Evolutionary conservation across 306 rosid species (phyloP), one percentile per base, ranked within the genome.

Genomic region (Inga leiocalycina): DNA sequence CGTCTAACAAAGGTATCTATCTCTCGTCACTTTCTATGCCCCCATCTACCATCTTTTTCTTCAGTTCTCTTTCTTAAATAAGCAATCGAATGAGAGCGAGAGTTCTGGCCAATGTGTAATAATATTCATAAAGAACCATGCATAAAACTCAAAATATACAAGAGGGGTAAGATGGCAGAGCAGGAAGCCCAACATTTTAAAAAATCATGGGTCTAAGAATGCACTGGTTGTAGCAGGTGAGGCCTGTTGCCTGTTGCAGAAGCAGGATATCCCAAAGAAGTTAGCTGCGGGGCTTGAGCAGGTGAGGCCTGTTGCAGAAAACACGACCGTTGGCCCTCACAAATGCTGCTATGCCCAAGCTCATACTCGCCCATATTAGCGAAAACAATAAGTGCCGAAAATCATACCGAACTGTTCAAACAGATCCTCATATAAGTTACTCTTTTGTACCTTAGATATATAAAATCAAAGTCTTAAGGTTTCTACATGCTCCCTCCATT

Each of bases 241-340:
- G 57, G 57, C 79, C 80, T 51, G 64, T 57, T 83, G 87, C 79
- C 80, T 51, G 64, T 57, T 83, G 87, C 82, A 74, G 87, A 83
- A 82, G 83, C 83, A 45, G 79, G 49, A 76, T 54, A 70, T 78
- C 62, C 65, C 79, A 76, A n/a, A 61, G n/a, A 66, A 75, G 77
- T 88, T 87, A 92, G 65, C 79, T 67, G 34, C 82, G 78, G 57
- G 97, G 95, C 84, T 89, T 94, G 92, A 89, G 94, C 27, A 96
- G 93, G 82, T 91, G 93, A 20, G 97, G 99, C 34, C 99, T 85
- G 85, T 92, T 94, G 92, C 99, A 96, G 92, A 96, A 96, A 75
- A 96, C 69, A 52, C 97, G 91, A 20, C 98, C 99, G 2, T 94
- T 92, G 82, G 97, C 97, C 89, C 93, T 88, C 84, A 96, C 97